Conservation (phyloP, 768 basidiomycete genomes). For the Kwoniella botswanensis region DNA sequence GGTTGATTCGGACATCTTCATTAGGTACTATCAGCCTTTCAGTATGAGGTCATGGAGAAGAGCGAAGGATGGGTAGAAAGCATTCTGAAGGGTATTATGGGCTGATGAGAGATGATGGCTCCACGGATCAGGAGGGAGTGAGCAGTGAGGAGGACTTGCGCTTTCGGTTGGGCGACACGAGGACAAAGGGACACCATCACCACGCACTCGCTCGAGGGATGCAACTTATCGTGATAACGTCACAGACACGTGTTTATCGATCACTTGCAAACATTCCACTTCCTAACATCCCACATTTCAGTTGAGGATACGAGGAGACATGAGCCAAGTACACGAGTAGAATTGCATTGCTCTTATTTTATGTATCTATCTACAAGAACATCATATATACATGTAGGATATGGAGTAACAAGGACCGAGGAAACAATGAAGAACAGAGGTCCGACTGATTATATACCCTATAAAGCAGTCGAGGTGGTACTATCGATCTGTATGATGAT, state of each 20-base stretch:
- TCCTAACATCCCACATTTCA: background rate
- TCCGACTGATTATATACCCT: background rate
- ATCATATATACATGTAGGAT: background rate
- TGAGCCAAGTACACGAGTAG: background rate
- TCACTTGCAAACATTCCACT: no score
- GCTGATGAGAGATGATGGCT: no score
- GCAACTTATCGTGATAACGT: background rate
- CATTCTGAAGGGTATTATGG: no score
- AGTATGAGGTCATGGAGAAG: no score
- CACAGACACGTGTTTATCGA: background rate
- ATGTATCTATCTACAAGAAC: background rate
- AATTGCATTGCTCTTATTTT: background rate
- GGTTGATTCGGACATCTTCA: background rate
- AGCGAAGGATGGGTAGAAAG: no score
- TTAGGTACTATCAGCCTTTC: no score
- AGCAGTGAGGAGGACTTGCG: no score
- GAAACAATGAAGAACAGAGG: no score
- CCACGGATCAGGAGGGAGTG: no score
- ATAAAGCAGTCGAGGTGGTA: conserved; percentile 48
- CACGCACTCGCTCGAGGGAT: background rate
- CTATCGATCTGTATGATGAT: conserved; percentile 38
- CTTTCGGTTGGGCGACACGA: background rate
- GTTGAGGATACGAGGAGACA: no score
- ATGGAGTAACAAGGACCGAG: background rate
- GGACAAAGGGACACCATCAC: background rate